phyloP scores from a whole-genome alignment of 2,329 filamentous ascomycete species.

The Calycina herbarum region DNA sequence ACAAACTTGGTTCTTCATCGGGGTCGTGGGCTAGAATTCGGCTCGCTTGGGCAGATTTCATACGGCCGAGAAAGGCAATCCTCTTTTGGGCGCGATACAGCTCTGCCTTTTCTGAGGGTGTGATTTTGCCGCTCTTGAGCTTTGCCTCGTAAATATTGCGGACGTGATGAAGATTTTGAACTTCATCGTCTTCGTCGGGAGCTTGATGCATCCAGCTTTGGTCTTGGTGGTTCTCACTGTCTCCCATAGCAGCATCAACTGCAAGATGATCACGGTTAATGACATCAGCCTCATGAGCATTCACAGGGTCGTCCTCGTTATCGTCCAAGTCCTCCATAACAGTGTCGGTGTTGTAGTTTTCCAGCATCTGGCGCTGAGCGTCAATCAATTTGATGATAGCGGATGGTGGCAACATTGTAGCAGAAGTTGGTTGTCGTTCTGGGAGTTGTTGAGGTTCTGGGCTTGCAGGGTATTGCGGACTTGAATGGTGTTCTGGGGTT shows the following conservation, averaged over 20 bases:
- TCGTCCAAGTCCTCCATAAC: neutral
- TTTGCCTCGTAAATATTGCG: constrained; percentile 13
- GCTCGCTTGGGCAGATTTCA: neutral
- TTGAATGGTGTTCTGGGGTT: neutral
- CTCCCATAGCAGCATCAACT: neutral
- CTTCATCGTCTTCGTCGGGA: constrained; percentile 18
- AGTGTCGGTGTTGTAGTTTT: neutral
- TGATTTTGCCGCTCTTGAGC: neutral
- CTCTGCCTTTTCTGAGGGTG: constrained; percentile 7
- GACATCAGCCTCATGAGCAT: too few species aligned
- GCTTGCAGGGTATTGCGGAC: neutral
- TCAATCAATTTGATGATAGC: too few species aligned
- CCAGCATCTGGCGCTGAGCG: neutral
- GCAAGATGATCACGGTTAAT: neutral
- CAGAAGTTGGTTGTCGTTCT: too few species aligned
- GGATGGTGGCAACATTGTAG: too few species aligned
- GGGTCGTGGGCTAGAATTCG: neutral
- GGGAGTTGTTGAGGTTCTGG: neutral
- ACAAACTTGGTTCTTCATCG: neutral
- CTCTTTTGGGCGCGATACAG: constrained; percentile 17
- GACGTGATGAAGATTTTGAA: constrained; percentile 4
- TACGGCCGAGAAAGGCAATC: constrained; percentile 7
- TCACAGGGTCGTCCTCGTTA: neutral
- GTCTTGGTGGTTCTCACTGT: too few species aligned
- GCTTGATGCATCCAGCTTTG: constrained; percentile 23